Percentiles rank a stretch among this genome's conserved stretches.
Conservation (phyloP, 257 asterid genomes). For the Solanum corneliomulleri region DNA sequence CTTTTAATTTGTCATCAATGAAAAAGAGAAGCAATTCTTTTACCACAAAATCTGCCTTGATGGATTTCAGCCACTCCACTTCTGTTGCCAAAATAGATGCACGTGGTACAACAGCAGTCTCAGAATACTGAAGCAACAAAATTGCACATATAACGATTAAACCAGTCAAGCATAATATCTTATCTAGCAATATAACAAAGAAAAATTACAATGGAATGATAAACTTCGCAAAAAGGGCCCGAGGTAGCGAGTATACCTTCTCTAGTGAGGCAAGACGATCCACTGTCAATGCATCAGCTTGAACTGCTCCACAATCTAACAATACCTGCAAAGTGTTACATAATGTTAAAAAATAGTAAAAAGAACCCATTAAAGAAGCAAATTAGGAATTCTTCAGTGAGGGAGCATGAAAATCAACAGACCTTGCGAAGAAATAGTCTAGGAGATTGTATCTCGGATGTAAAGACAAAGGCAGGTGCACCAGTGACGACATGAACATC, state of each 20-base stretch:
- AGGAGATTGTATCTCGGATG: conserved; percentile 74
- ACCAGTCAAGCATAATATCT: background rate
- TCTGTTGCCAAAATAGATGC: conserved; percentile 70
- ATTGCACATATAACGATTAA: background rate
- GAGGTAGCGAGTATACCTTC: conserved; percentile 30
- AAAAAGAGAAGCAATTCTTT: background rate
- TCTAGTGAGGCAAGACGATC: conserved; percentile 97
- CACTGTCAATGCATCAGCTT: conserved; percentile 98
- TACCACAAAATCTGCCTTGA: conserved; percentile 95
- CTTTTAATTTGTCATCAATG: background rate
- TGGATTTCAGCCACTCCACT: conserved; percentile 91
- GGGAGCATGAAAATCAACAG: background rate
- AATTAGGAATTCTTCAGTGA: background rate
- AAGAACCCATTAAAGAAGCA: background rate
- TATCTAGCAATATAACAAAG: background rate
- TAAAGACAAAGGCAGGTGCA: conserved; percentile 89
- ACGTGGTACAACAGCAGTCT: conserved; percentile 96
- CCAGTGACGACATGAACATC: conserved; percentile 95
- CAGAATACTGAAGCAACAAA: conserved; percentile 57
- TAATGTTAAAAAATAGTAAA: background rate
- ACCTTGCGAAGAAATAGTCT: conserved; percentile 88
- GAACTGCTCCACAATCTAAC: conserved; percentile 98
- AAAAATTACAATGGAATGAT: background rate
- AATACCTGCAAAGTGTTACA: conserved; percentile 37
- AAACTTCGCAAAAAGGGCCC: background rate